phyloP scores from a whole-genome alignment of 2,329 filamentous ascomycete genomes.

The Furcasterigmium sp. region DNA sequence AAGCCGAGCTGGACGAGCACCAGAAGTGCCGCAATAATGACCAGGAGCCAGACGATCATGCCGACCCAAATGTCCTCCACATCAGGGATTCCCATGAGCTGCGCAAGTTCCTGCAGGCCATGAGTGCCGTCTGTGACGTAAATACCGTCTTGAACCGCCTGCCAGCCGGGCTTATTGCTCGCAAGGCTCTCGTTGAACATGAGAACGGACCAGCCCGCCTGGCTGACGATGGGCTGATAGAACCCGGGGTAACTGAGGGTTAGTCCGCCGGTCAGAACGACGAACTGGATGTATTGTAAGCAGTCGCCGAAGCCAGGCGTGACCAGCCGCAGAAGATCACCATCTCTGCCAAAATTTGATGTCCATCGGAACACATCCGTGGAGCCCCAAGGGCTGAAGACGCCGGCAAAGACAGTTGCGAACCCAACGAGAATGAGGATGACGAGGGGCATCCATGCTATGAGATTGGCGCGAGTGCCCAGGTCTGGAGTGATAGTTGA shows the following conservation, averaged over 20 bases:
- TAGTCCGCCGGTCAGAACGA: slow-evolving; percentile 80
- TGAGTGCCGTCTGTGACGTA: slow-evolving; percentile 71
- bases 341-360: slow-evolving; percentile 94
- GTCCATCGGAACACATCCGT: slow-evolving; percentile 90
- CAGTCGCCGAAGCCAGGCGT: slow-evolving; percentile 97
- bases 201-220: slow-evolving; percentile 80
- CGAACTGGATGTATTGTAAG: slow-evolving; percentile 92
- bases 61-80: slow-evolving; percentile 85
- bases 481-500: slow-evolving; percentile 81
- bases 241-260: slow-evolving; percentile 88
- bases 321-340: slow-evolving; percentile 83
- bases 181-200: slow-evolving; percentile 94
- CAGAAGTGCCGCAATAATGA: slow-evolving; percentile 64
- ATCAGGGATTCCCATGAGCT: slow-evolving; percentile 74
- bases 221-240: slow-evolving; percentile 86
- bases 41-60: slow-evolving; percentile 86
- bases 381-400: slow-evolving; percentile 92
- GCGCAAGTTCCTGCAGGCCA: slow-evolving; percentile 73
- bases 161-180: slow-evolving; percentile 57
- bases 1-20: slow-evolving; percentile 74
- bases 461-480: slow-evolving; percentile 60
- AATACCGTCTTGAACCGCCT: slow-evolving; percentile 75
- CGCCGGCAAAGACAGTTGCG: slow-evolving; percentile 77
- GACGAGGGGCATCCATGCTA: slow-evolving; percentile 72
- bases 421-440: slow-evolving; percentile 75